phyloP scores from a whole-genome alignment of 163 green algal genomes.

The Chlamydomonas reinhardtii region DNA sequence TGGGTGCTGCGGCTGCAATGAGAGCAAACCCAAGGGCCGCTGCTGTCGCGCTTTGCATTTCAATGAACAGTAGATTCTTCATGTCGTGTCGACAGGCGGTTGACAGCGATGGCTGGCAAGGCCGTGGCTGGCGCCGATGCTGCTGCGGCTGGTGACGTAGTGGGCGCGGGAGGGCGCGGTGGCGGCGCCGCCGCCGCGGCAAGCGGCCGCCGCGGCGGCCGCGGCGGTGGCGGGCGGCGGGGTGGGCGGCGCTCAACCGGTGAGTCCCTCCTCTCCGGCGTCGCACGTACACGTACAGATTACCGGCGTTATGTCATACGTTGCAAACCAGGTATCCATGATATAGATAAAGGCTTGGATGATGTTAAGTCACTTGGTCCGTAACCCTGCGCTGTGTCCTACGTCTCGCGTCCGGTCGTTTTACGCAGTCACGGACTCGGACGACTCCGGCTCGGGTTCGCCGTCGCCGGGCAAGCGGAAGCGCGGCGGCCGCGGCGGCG shows the following conservation, averaged over 20 bases:
- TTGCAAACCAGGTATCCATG: no score
- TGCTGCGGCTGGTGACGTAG: neutral
- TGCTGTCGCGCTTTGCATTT: no score
- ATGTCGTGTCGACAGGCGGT: neutral
- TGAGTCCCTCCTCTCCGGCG: neutral
- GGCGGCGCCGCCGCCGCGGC: neutral
- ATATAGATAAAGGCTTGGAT: no score
- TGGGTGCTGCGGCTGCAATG: no score
- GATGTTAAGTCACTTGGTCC: no score
- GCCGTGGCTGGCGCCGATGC: neutral
- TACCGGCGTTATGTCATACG: no score
- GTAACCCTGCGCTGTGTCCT: no score
- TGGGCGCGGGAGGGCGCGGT: neutral
- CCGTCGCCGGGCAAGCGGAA: constrained; percentile 19
- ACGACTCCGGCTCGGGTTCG: neutral
- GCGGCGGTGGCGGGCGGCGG: neutral
- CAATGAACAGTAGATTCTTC: no score
- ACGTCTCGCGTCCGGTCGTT: no score
- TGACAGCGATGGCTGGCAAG: neutral
- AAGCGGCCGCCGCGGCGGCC: neutral
- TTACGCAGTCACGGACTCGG: constrained; percentile 1
- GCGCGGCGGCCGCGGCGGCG: neutral
- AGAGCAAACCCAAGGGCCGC: no score
- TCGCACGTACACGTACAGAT: no score
- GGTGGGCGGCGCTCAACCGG: neutral